phyloP scores from a whole-genome alignment of 106 monocot genomes.

The Platanthera zijinensis region DNA sequence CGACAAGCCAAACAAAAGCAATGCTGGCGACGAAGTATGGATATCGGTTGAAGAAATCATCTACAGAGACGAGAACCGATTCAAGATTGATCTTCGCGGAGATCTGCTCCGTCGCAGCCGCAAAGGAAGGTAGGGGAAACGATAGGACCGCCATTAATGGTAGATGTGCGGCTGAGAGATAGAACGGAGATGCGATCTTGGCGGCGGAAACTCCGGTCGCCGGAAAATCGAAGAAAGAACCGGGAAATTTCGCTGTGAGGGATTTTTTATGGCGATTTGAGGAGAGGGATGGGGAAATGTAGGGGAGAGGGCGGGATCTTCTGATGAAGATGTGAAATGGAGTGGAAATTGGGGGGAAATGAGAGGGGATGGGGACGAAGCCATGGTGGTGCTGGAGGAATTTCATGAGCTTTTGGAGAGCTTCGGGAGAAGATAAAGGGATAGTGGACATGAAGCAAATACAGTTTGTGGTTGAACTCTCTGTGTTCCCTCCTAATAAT shows the following conservation, averaged over 20 bases:
- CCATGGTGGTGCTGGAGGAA: neutral
- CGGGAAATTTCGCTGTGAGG: neutral
- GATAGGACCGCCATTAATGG: slow-evolving; percentile 8
- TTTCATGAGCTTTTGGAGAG: neutral
- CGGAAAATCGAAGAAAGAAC: neutral
- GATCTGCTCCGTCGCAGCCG: slow-evolving; percentile 29
- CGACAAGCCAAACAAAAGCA: slow-evolving; percentile 69
- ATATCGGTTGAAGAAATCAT: slow-evolving; percentile 77
- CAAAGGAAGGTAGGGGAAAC: slow-evolving; percentile 30
- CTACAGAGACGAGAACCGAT: slow-evolving; percentile 44
- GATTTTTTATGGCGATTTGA: neutral
- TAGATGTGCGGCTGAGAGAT: slow-evolving; percentile 10
- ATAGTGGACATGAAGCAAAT: neutral
- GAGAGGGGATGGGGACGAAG: slow-evolving; percentile 6
- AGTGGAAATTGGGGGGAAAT: slow-evolving; percentile 6
- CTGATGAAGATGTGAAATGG: neutral
- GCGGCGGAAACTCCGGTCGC: neutral
- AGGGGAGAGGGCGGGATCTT: neutral
- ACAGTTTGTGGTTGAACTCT: too few relatives aligned
- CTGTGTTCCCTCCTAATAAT: too few relatives aligned
- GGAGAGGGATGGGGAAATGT: neutral
- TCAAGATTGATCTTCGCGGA: slow-evolving; percentile 68
- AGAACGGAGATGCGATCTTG: neutral
- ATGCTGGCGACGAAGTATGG: slow-evolving; percentile 78
- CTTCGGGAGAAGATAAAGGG: neutral